Conservation (phyloP, 2,329 filamentous ascomycete genomes). For the Aureobasidium sp. region DNA sequence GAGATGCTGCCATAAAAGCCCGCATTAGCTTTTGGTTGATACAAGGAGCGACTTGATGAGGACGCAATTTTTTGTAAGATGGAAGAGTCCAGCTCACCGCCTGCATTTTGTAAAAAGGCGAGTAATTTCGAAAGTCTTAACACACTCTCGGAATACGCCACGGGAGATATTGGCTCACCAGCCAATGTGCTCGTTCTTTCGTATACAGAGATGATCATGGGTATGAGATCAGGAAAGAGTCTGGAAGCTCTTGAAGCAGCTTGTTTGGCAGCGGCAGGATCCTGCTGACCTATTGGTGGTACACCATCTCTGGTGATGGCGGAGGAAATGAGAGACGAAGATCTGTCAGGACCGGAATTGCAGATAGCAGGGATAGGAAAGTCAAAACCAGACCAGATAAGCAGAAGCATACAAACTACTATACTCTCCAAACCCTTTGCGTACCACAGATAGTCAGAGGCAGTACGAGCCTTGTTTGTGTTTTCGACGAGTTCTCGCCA, state of each 20-base stretch:
- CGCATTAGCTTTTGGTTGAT: slow-evolving; percentile 9
- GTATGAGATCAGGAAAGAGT: slow-evolving; percentile 65
- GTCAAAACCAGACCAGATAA: slow-evolving; percentile 76
- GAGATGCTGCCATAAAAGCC: slow-evolving; percentile 13
- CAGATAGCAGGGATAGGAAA: slow-evolving; percentile 51
- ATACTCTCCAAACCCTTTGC: slow-evolving; percentile 90
- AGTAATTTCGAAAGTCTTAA: slow-evolving; percentile 68
- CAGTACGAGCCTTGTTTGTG: slow-evolving; percentile 65
- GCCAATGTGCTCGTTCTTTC: slow-evolving; percentile 56
- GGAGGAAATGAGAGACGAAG: slow-evolving; percentile 11
- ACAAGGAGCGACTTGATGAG: slow-evolving; percentile 18
- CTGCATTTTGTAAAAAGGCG: slow-evolving; percentile 57
- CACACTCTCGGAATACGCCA: slow-evolving; percentile 65
- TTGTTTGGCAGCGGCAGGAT: slow-evolving; percentile 20
- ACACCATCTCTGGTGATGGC: slow-evolving; percentile 10
- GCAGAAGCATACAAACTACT: slow-evolving; percentile 71
- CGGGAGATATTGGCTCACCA: slow-evolving; percentile 62
- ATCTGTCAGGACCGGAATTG: slow-evolving; percentile 25
- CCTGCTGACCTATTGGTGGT: slow-evolving; percentile 15
- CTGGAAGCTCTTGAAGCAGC: slow-evolving; percentile 44
- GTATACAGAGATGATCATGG: slow-evolving; percentile 68
- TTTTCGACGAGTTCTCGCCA: slow-evolving; percentile 76
- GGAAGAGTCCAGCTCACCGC: slow-evolving; percentile 55
- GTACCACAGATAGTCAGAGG: slow-evolving; percentile 94
- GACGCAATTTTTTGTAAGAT: slow-evolving; percentile 44